Conservation (phyloP, 2,329 filamentous ascomycete genomes). For the Aaosphaeria pasadenensis region DNA sequence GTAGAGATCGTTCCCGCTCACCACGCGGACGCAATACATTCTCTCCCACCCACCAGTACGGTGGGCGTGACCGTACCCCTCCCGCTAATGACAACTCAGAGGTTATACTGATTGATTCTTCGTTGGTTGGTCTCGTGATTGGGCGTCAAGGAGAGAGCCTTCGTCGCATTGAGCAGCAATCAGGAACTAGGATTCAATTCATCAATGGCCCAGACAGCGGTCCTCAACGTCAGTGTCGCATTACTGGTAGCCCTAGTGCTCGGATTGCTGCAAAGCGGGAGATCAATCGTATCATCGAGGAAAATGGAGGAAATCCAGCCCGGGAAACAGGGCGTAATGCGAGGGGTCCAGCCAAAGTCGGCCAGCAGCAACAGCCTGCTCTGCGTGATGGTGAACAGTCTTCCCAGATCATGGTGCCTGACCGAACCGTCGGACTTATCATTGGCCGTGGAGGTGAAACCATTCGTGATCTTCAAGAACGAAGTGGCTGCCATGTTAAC, state of each 20-base stretch:
- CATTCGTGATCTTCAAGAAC: constrained; percentile 86
- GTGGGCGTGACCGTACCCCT: constrained; percentile 56
- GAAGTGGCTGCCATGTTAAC: constrained; percentile 92
- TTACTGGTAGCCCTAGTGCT: constrained; percentile 69
- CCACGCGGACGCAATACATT: constrained; percentile 58
- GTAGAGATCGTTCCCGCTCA: constrained; percentile 72
- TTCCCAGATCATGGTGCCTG: constrained; percentile 91
- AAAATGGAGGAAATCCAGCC: constrained; percentile 62
- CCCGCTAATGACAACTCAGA: constrained; percentile 69
- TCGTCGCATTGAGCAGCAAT: constrained; percentile 78
- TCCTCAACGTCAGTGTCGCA: constrained; percentile 78
- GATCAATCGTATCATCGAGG: constrained; percentile 84
- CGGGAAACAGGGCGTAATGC: constrained; percentile 37
- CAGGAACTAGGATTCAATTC: constrained; percentile 82
- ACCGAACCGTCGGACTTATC: constrained; percentile 87
- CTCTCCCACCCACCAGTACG: constrained; percentile 56
- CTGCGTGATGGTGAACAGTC: constrained; percentile 78
- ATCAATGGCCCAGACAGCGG: constrained; percentile 73
- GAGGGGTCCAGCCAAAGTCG: constrained; percentile 41
- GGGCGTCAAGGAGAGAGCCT: constrained; percentile 88
- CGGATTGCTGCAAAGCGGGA: constrained; percentile 76
- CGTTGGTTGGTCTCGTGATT: constrained; percentile 85
- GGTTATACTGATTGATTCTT: constrained; percentile 82
- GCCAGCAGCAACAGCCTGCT: constrained; percentile 39
- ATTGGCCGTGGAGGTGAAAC: constrained; percentile 93